These are phyloP conservation scores for Hypocrella siamensis DNA, from an alignment of 2,329 filamentous ascomycete species.

Conservation along the genomic window DNA sequence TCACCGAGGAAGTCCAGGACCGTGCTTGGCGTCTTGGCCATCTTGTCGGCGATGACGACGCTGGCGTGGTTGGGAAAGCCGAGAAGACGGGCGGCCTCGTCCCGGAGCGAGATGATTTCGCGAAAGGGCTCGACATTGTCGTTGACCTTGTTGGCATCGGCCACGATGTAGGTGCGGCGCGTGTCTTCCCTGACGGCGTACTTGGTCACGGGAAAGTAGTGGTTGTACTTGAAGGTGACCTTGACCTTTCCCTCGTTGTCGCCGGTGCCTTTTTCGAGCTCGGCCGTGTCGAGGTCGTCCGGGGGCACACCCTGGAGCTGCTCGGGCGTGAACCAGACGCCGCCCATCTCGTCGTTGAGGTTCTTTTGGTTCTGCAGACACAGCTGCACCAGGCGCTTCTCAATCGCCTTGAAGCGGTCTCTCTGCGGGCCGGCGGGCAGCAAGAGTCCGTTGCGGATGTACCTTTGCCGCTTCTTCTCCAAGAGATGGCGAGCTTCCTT, in stretches of 20 bases:
- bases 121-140: slow-evolving; percentile 59
- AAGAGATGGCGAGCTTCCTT: slow-evolving; percentile 56
- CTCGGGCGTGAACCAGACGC: slow-evolving; percentile 59
- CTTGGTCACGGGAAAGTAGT: slow-evolving; percentile 64
- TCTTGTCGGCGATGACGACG: slow-evolving; percentile 67
- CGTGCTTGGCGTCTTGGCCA: slow-evolving; percentile 62
- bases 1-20: slow-evolving; percentile 61
- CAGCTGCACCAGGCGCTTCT: slow-evolving; percentile 62
- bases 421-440: slow-evolving; percentile 53
- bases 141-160: slow-evolving; percentile 31
- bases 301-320: slow-evolving; percentile 62
- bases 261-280: slow-evolving; percentile 54
- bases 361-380: slow-evolving; percentile 65
- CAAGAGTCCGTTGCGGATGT: slow-evolving; percentile 60
- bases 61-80: slow-evolving; percentile 66
- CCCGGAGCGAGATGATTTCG: slow-evolving; percentile 58
- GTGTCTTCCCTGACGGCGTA: slow-evolving; percentile 58
- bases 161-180: slow-evolving; percentile 30
- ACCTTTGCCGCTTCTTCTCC: slow-evolving; percentile 63
- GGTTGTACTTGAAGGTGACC: slow-evolving; percentile 71
- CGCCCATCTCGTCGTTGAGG: slow-evolving; percentile 70
- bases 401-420: slow-evolving; percentile 75
- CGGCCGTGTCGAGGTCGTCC: slow-evolving; percentile 48
- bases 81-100: slow-evolving; percentile 62
- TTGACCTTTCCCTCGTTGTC: slow-evolving; percentile 61